Evolutionary conservation across 2,329 filamentous ascomycete genomes (phyloP).

Genomic region (Colletotrichum spinosum): DNA sequence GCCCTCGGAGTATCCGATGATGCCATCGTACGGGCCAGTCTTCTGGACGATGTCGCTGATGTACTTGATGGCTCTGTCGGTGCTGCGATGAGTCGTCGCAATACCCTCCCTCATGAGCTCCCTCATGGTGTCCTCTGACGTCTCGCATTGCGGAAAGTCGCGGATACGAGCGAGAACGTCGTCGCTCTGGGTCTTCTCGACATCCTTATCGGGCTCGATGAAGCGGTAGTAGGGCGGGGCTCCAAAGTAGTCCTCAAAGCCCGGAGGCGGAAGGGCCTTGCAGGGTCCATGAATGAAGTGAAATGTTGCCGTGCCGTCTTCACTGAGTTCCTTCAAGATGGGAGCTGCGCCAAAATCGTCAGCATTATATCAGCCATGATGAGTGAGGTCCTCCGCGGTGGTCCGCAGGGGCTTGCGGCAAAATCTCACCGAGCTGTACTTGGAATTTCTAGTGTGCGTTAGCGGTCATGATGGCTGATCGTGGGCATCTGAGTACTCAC

Average conservation of each 20-base stretch:
- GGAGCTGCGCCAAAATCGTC: slow-evolving; percentile 52
- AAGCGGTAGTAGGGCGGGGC: slow-evolving; percentile 66
- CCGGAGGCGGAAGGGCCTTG: slow-evolving; percentile 60
- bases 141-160: slow-evolving; percentile 64
- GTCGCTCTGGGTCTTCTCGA: slow-evolving; percentile 55
- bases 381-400: slow-evolving; percentile 20
- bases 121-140: slow-evolving; percentile 67
- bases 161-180: slow-evolving; percentile 63
- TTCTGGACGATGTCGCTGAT: slow-evolving; percentile 59
- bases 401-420: slow-evolving; percentile 6
- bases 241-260: slow-evolving; percentile 69
- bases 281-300: slow-evolving; percentile 65
- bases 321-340: slow-evolving; percentile 59
- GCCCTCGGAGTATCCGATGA: slow-evolving; percentile 72
- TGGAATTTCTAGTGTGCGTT: slow-evolving; percentile 61
- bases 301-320: slow-evolving; percentile 59
- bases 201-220: slow-evolving; percentile 61
- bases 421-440: slow-evolving; percentile 60
- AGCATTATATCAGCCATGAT: slow-evolving; percentile 24
- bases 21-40: slow-evolving; percentile 60
- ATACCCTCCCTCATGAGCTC: slow-evolving; percentile 57
- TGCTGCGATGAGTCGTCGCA: slow-evolving; percentile 51
- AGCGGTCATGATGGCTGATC: slow-evolving; percentile 26
- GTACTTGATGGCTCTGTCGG: slow-evolving; percentile 54
- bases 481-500: slow-evolving; percentile 49